A percentile compares a stretch with the other conserved stretches of the same genome.
Evolutionary conservation across 1,284 basidiomycete species (phyloP).

Genomic region (Porogramme epimiltina): DNA sequence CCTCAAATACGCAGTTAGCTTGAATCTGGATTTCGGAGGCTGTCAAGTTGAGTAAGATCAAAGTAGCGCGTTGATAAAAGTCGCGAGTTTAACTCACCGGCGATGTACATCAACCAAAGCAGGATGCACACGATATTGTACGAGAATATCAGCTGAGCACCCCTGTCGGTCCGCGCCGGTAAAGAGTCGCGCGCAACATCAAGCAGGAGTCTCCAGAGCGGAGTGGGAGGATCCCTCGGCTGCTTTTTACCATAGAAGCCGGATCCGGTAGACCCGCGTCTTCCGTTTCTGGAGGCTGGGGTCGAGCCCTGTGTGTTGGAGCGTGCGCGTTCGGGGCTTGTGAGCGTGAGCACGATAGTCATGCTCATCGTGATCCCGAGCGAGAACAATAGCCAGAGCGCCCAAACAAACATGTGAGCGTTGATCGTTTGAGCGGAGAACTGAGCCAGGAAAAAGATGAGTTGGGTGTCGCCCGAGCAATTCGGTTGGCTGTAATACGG

Average conservation of each 20-base stretch:
- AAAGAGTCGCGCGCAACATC: conserved; percentile 4
- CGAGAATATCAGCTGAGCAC: conserved; percentile 20
- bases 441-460: conserved; percentile 26
- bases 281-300: conserved; percentile 7
- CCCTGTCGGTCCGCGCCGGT: conserved; percentile 16
- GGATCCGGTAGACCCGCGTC: background rate
- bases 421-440: conserved; percentile 25
- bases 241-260: conserved; percentile 2
- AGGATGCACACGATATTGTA: conserved; percentile 19
- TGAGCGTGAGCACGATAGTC: conserved; percentile 28
- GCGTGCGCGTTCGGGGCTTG: conserved; percentile 24
- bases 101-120: conserved; percentile 29
- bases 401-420: conserved; percentile 27
- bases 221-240: no score
- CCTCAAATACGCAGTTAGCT: conserved; percentile 26
- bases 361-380: conserved; percentile 28
- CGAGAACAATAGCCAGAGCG: conserved; percentile 31
- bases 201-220: conserved; percentile 13
- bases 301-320: conserved; percentile 14
- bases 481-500: conserved; percentile 27
- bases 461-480: conserved; percentile 26
- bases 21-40: conserved; percentile 30
- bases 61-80: background rate
- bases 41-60: background rate
- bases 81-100: conserved; percentile 18